A percentile compares a stretch with the other conserved stretches of the same genome.
Evolutionary conservation across 208 protist genomes (phyloP).

Genomic region (Wallacemonas sp.): DNA sequence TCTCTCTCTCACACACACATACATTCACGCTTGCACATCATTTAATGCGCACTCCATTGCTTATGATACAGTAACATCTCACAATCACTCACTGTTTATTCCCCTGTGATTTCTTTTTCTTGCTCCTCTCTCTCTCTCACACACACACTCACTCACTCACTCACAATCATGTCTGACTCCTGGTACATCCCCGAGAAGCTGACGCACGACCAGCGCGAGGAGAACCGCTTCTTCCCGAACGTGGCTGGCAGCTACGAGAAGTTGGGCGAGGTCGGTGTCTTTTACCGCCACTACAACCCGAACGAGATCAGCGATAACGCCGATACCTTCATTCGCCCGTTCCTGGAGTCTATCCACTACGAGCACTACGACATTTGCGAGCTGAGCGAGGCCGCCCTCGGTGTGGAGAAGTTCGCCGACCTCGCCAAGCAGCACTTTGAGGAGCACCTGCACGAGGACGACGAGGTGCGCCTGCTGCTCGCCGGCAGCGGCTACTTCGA

Average conservation of each 20-base stretch:
- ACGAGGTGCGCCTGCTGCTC: conserved; percentile 83
- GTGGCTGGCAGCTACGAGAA: conserved; percentile 42
- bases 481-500: conserved; percentile 88
- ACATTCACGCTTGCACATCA: conserved; percentile 9
- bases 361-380: conserved; percentile 52
- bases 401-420: conserved; percentile 44
- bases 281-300: conserved; percentile 37
- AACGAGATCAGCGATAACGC: conserved; percentile 32
- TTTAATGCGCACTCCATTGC: background rate
- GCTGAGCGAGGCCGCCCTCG: conserved; percentile 30
- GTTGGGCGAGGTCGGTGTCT: conserved; percentile 40
- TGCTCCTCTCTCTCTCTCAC: background rate
- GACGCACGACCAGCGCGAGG: conserved; percentile 36
- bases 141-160: background rate
- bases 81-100: background rate
- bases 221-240: conserved; percentile 55
- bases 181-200: conserved; percentile 61
- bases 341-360: conserved; percentile 51
- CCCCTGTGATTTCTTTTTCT: no score
- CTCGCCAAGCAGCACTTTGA: conserved; percentile 59
- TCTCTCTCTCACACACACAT: conserved; percentile 10
- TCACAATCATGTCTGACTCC: conserved; percentile 44
- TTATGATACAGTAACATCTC: no score
- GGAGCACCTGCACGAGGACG: conserved; percentile 90
- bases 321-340: conserved; percentile 29